These are phyloP conservation scores for Saksenaea oblongispora DNA, from an alignment of 371 early-diverging fungal genomes.

Conservation along the genomic window DNA sequence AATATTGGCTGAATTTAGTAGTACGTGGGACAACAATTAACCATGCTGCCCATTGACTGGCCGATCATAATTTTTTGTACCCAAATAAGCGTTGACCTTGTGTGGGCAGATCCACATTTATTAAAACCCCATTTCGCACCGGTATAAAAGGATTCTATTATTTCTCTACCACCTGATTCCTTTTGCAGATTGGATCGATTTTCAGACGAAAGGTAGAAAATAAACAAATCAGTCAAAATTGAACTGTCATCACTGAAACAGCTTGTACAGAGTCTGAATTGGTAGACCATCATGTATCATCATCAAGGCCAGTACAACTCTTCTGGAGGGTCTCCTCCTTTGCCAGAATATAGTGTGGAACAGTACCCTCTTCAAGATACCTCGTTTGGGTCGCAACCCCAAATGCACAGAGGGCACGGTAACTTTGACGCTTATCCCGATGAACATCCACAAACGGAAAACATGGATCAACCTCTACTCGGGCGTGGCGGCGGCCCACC, in stretches of 20 bases:
- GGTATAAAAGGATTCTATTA: neutral
- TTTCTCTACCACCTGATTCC: conserved; percentile 7
- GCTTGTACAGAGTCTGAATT: neutral
- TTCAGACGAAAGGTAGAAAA: neutral
- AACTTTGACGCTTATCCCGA: conserved; percentile 13
- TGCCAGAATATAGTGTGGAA: conserved; percentile 18
- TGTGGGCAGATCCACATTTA: neutral
- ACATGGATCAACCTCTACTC: conserved; percentile 22
- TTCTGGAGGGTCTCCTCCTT: conserved; percentile 5
- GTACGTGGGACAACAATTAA: conserved; percentile 2
- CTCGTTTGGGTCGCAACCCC: conserved; percentile 13
- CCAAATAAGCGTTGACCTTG: neutral
- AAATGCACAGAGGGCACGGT: conserved; percentile 18
- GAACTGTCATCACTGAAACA: neutral
- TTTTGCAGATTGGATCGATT: conserved; percentile 20
- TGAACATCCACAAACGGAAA: conserved; percentile 8
- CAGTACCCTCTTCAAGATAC: conserved; percentile 25
- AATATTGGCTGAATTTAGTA: neutral
- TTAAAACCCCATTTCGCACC: neutral
- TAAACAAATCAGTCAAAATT: neutral
- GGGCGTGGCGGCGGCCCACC: conserved; percentile 11
- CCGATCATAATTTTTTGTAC: conserved; percentile 1
- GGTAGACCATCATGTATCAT: conserved; percentile 14
- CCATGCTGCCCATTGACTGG: neutral
- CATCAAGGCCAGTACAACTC: conserved; percentile 1